Evolutionary conservation across 2,329 filamentous ascomycete species (phyloP).

Genomic region (Trichoderma koningiopsis): DNA sequence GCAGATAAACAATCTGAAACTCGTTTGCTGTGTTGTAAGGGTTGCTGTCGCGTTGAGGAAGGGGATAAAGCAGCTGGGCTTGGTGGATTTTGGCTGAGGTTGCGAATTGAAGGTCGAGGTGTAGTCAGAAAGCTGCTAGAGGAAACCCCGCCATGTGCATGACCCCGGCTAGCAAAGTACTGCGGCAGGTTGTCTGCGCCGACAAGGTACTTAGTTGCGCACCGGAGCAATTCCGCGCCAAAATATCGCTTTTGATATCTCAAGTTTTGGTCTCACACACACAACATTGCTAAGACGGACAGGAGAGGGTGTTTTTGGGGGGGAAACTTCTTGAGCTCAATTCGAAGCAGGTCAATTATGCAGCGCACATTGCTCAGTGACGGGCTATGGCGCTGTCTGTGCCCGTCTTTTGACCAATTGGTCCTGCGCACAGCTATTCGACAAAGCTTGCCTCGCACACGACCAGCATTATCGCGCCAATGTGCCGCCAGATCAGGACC

Average conservation of each 20-base stretch:
- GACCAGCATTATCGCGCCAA: conserved; percentile 25
- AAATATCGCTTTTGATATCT: not conserved
- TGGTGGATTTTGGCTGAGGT: not conserved
- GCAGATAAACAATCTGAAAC: not conserved
- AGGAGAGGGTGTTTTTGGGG: not conserved
- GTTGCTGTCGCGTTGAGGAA: conserved; percentile 6
- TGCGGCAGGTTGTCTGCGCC: not conserved
- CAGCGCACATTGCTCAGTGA: conserved; percentile 48
- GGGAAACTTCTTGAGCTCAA: too few species aligned
- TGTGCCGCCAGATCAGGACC: conserved; percentile 9
- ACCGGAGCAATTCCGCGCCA: conserved; percentile 24
- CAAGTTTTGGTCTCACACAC: not conserved
- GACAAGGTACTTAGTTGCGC: not conserved
- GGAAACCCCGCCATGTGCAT: conserved; percentile 36
- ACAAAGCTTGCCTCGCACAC: conserved; percentile 22
- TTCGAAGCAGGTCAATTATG: conserved; percentile 31
- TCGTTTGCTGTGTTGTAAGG: not conserved
- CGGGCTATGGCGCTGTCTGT: conserved; percentile 66
- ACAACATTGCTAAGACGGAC: not conserved
- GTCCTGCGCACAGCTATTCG: conserved; percentile 41
- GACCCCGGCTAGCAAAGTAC: conserved; percentile 31
- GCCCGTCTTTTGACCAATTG: conserved; percentile 54
- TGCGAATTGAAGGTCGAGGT: not conserved
- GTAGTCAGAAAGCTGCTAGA: conserved; percentile 13
- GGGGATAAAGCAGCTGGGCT: too few species aligned